Percentiles rank a stretch among this genome's conserved stretches.
phyloP scores from a whole-genome alignment of 2,329 filamentous ascomycete species.

The Fusarium protoensiforme region DNA sequence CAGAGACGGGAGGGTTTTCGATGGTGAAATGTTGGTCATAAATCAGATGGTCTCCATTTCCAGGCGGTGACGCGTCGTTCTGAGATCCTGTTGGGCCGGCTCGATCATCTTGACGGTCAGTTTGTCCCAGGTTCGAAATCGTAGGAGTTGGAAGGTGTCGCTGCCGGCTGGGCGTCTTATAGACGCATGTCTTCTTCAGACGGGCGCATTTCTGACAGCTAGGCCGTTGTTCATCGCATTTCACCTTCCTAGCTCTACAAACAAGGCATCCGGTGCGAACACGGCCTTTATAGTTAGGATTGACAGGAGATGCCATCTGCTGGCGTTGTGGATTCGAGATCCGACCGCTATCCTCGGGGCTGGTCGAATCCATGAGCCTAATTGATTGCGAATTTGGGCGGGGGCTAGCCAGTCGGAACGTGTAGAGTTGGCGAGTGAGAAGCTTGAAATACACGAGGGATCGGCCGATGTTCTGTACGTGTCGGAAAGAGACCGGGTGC shows the following conservation, averaged over 20 bases:
- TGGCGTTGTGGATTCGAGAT: not conserved
- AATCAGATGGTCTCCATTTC: not conserved
- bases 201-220: constrained; percentile 8
- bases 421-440: not conserved
- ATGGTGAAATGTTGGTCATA: not conserved
- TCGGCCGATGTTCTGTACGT: too few species aligned
- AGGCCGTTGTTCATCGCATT: constrained; percentile 13
- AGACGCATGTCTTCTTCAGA: constrained; percentile 11
- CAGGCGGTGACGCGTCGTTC: not conserved
- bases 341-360: not conserved
- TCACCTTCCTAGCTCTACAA: constrained; percentile 2
- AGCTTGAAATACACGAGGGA: not conserved
- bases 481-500: not conserved
- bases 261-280: constrained; percentile 5
- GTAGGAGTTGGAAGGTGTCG: not conserved
- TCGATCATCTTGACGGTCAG: not conserved
- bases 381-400: not conserved
- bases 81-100: not conserved
- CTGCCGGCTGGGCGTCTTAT: constrained; percentile 1
- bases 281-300: not conserved
- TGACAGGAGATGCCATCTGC: not conserved
- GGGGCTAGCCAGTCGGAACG: not conserved
- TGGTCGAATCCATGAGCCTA: not conserved
- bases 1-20: not conserved
- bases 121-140: not conserved